Base-by-base conservation (phyloP, 768 basidiomycete species). In the Mycena galopus region DNA sequence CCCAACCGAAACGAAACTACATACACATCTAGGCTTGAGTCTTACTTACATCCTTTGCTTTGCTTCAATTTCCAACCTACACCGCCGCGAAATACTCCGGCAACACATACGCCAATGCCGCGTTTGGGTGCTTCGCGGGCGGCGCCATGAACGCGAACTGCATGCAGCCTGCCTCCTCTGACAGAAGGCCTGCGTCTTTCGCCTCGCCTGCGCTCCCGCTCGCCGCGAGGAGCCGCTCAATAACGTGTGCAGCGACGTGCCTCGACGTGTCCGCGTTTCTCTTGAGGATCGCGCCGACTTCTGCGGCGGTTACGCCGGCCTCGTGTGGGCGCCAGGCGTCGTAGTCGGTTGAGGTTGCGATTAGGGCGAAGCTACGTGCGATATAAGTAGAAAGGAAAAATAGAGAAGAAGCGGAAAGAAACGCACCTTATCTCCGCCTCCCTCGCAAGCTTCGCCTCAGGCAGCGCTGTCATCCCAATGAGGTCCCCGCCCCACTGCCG, bases 381-480 rank as follows among this genome's bases (percentile, higher is more conserved):
- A 42, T 56, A 37, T 9, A 35, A 58, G 25, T 11, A 37, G 30
- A 23, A 23, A 11, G 59, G 17, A 23, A 11, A 51, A 44, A 35
- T 8, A 56, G 37, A 33, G 56, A 47, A 64, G 29, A 35, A 58
- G 67, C n/a, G n/a, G n/a, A n/a, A 47, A 25, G 42, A 32, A 6
- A 82, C 88, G 62, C 69, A 96, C 96, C 93, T 93, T 16, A 99
- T 82, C 83, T 99, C 97, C 2, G 96, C 96, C 84, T 99, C 97
- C 17, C 97, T 86, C 4, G 97, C 97, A 50, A 98, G 87, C 85
- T 99, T 99, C n/a, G 97, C 92, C 84, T 99, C 97, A 2, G 98
- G 98, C 30, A 98, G 84, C 47, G 94, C 94, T 69, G 94, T 97
- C 97, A 99, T 99, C 82, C 98, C 97, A 83, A 97, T 97, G 79